These are phyloP conservation scores for Xylaria sp. DNA, from an alignment of 2,329 filamentous ascomycete species.

Conservation along the genomic window DNA sequence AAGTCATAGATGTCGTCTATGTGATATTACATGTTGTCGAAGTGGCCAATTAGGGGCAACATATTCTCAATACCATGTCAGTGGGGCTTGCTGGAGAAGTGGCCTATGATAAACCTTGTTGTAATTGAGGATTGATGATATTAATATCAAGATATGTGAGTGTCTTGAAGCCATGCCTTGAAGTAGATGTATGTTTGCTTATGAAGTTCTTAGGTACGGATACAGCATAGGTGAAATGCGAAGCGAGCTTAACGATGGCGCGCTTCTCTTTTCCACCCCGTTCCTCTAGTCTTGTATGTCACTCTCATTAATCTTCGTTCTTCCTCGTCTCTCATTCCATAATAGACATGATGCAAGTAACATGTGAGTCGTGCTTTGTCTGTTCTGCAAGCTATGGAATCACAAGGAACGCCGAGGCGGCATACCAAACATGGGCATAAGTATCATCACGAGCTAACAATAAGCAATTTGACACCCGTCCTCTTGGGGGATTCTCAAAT, in stretches of 20 bases:
- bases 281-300: neutral
- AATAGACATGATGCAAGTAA: neutral
- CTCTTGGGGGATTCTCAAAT: neutral
- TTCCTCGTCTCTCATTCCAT: neutral
- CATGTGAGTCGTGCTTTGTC: neutral
- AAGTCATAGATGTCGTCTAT: neutral
- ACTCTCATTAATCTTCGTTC: neutral
- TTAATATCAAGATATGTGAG: neutral
- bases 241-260: neutral
- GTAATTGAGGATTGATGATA: neutral
- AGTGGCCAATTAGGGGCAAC: conserved; percentile 24
- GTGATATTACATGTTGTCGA: conserved; percentile 16
- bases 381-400: neutral
- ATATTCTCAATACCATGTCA: neutral
- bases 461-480: neutral
- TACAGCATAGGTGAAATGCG: neutral
- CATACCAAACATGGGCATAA: neutral
- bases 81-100: conserved; percentile 34
- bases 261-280: neutral
- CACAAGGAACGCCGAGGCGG: no score
- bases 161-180: neutral
- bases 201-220: neutral
- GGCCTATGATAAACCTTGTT: conserved; percentile 14
- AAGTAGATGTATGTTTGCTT: neutral
- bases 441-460: neutral